Conservation (phyloP, 495 filamentous ascomycete genomes). For the Aspergillus funiculosus region DNA sequence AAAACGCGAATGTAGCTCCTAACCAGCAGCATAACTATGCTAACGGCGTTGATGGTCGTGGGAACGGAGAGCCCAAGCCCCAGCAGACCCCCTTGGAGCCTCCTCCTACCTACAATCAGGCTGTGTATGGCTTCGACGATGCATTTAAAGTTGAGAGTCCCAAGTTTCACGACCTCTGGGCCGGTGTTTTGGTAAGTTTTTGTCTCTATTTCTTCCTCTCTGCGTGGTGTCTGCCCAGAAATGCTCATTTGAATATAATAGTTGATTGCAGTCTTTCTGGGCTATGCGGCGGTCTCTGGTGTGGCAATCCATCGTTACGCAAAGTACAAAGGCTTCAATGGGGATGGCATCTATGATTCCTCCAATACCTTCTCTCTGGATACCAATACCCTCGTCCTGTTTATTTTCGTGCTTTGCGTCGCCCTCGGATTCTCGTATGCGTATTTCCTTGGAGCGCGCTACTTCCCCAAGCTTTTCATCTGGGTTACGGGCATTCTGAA, state of each 20-base stretch:
- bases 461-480: conserved; percentile 85
- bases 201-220: not conserved
- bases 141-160: conserved; percentile 74
- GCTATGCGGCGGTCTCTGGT: conserved; percentile 72
- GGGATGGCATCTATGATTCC: conserved; percentile 67
- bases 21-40: conserved; percentile 15
- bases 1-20: too few species aligned
- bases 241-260: conserved; percentile 39
- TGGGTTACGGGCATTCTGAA: conserved; percentile 75
- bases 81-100: conserved; percentile 28
- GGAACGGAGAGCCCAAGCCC: conserved; percentile 32
- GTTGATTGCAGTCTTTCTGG: conserved; percentile 68
- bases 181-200: conserved; percentile 60
- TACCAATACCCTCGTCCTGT: conserved; percentile 81
- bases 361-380: conserved; percentile 58
- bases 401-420: conserved; percentile 66
- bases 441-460: conserved; percentile 71
- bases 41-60: conserved; percentile 19
- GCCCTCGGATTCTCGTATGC: conserved; percentile 67
- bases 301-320: conserved; percentile 73
- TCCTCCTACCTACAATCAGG: conserved; percentile 30
- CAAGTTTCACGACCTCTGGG: conserved; percentile 87
- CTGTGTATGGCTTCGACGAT: conserved; percentile 56
- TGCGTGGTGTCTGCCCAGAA: not conserved
- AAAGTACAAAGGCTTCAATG: conserved; percentile 57